These are phyloP conservation scores for Paradendryphiella salina DNA, from an alignment of 2,329 filamentous ascomycete species.

Conservation along the genomic window DNA sequence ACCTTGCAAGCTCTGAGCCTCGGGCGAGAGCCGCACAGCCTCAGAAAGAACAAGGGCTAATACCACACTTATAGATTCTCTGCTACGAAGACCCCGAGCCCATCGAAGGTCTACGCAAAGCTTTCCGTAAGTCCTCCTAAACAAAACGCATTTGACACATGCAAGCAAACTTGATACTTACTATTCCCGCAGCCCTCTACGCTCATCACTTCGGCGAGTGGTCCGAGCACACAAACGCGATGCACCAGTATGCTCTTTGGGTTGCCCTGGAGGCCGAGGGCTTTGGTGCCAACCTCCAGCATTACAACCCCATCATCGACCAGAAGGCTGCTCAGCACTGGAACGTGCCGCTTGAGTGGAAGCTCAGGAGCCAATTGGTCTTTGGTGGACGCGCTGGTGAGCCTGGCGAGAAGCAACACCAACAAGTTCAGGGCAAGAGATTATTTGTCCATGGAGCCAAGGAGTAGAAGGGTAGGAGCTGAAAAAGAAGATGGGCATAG, in stretches of 20 bases:
- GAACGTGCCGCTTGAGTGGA: conserved; percentile 73
- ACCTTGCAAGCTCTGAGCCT: conserved; percentile 8
- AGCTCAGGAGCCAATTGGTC: conserved; percentile 79
- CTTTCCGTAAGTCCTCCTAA: conserved; percentile 53
- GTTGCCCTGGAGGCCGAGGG: conserved; percentile 80
- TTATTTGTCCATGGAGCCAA: conserved; percentile 52
- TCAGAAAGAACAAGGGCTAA: conserved; percentile 10
- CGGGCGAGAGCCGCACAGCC: not conserved
- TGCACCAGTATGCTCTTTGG: conserved; percentile 83
- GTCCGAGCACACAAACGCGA: conserved; percentile 76
- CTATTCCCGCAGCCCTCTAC: conserved; percentile 57
- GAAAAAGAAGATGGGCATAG: too few relatives aligned
- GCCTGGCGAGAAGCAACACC: conserved; percentile 65
- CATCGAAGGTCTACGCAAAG: conserved; percentile 67
- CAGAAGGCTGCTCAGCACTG: conserved; percentile 69
- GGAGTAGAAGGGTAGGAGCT: conserved; percentile 7
- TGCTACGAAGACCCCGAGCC: conserved; percentile 81
- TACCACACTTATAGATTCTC: conserved; percentile 59
- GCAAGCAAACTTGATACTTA: not conserved
- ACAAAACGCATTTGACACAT: not conserved
- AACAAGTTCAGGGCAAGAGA: conserved; percentile 64
- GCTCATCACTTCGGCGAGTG: conserved; percentile 78
- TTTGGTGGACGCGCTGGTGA: conserved; percentile 67
- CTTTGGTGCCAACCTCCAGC: conserved; percentile 85
- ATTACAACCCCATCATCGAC: conserved; percentile 89